Percentiles rank a stretch among this genome's conserved stretches.
These are phyloP conservation scores for Prototheca cutis DNA, from an alignment of 163 green algal species.

Conservation along the genomic window DNA sequence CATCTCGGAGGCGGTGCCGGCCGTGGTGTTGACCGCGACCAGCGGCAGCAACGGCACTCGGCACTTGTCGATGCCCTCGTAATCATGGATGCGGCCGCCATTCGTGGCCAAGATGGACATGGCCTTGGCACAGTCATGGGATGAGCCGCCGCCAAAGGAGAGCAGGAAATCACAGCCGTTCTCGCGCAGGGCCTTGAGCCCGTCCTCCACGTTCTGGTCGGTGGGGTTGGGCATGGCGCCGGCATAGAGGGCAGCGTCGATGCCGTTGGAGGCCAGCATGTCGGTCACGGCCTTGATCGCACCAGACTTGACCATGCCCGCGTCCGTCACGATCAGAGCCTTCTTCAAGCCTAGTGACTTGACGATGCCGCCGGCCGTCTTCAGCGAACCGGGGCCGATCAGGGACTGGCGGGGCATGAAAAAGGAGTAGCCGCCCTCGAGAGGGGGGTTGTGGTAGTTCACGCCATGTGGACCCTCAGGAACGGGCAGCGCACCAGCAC, in stretches of 20 bases:
- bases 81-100: slow-evolving; percentile 20
- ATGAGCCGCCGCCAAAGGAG: slow-evolving; percentile 24
- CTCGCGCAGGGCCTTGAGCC: slow-evolving; percentile 5
- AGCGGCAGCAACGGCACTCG: slow-evolving; percentile 19
- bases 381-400: slow-evolving; percentile 17
- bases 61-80: slow-evolving; percentile 18
- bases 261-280: slow-evolving; percentile 8
- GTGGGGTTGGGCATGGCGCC: slow-evolving; percentile 29
- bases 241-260: slow-evolving; percentile 15
- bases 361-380: slow-evolving; percentile 9
- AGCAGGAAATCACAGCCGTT: slow-evolving; percentile 25
- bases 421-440: slow-evolving; percentile 21
- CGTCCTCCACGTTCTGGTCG: slow-evolving; percentile 9
- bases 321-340: slow-evolving; percentile 31
- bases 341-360: slow-evolving; percentile 19
- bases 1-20: slow-evolving; percentile 31
- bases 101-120: slow-evolving; percentile 21
- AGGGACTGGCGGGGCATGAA: slow-evolving; percentile 26
- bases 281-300: slow-evolving; percentile 15
- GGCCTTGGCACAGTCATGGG: slow-evolving; percentile 22
- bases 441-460: slow-evolving; percentile 18
- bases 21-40: slow-evolving; percentile 27
- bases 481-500: not conserved
- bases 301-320: slow-evolving; percentile 10
- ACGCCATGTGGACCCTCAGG: slow-evolving; percentile 4